These are phyloP conservation scores for Murraya koenigii DNA, from an alignment of 345 rosid genomes.

Conservation along the genomic window DNA sequence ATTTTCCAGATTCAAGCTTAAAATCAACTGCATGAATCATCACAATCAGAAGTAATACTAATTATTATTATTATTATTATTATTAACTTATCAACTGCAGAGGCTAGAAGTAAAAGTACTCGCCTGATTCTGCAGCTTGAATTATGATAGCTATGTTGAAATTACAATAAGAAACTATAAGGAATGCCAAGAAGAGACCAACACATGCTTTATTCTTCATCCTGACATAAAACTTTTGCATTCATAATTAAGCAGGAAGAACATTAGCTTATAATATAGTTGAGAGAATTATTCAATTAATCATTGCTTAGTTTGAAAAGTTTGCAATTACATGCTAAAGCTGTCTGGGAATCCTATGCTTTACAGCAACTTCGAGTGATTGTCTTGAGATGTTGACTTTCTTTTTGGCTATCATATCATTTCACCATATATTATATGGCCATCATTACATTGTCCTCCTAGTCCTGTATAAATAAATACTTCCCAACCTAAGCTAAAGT, in stretches of 20 bases:
- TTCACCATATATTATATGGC: constrained; percentile 7
- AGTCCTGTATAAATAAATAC: no score
- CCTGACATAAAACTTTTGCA: neutral
- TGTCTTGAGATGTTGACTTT: constrained; percentile 23
- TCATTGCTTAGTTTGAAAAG: constrained; percentile 30
- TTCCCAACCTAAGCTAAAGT: constrained; percentile 7
- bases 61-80: no score
- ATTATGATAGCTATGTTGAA: neutral
- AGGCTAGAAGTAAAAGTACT: neutral
- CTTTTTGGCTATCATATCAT: neutral
- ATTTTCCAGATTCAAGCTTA: neutral
- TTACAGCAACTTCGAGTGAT: neutral
- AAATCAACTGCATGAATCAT: constrained; percentile 5
- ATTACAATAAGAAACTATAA: constrained; percentile 14
- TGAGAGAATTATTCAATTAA: neutral
- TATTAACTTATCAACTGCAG: neutral
- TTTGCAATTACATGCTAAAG: neutral
- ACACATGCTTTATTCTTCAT: constrained; percentile 20
- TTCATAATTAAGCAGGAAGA: no score
- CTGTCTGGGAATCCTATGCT: constrained; percentile 39
- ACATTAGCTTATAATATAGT: no score
- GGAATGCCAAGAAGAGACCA: constrained; percentile 10
- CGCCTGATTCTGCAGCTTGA: constrained; percentile 20
- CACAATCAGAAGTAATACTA: neutral
- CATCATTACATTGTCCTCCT: constrained; percentile 1